A percentile compares a stretch with the other conserved stretches of the same genome.
Conservation (phyloP, 805 yeast species). For the Yarrowia sp. region DNA sequence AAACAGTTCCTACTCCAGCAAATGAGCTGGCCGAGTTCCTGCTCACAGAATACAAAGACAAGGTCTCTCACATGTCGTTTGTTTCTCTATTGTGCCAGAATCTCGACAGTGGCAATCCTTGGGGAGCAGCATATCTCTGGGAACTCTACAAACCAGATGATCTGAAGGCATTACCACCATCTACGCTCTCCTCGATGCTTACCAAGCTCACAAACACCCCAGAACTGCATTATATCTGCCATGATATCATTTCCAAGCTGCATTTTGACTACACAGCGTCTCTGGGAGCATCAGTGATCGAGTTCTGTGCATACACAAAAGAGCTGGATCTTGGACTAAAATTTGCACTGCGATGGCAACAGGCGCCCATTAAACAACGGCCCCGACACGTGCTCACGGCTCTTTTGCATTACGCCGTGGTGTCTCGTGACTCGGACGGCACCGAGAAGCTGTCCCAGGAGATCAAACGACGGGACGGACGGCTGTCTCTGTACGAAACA, state of each 20-base stretch:
- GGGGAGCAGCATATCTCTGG: slow-evolving; percentile 12
- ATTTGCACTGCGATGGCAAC: not conserved
- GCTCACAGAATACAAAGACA: not conserved
- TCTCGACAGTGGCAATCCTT: slow-evolving; percentile 5
- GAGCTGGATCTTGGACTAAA: not conserved
- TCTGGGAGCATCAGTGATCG: not conserved
- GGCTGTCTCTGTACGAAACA: not conserved
- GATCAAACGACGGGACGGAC: slow-evolving; percentile 18
- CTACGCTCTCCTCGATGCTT: not conserved
- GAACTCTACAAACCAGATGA: not conserved
- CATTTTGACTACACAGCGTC: not conserved
- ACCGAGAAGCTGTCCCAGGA: not conserved
- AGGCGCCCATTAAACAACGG: not conserved
- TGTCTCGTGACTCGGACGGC: not conserved
- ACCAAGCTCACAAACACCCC: not conserved
- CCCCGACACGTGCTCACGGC: slow-evolving; percentile 16
- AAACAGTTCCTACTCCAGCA: not conserved
- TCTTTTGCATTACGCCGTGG: slow-evolving; percentile 4
- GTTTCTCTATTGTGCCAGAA: not conserved
- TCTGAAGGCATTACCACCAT: not conserved
- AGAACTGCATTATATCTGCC: not conserved
- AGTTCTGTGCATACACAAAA: not conserved
- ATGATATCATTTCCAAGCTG: not conserved
- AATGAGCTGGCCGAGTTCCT: not conserved
- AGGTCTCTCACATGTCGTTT: not conserved